Evolutionary conservation across 345 rosid genomes (phyloP), one percentile per base, ranked within the genome.

Genomic region (Rhodomyrtus tomentosa): DNA sequence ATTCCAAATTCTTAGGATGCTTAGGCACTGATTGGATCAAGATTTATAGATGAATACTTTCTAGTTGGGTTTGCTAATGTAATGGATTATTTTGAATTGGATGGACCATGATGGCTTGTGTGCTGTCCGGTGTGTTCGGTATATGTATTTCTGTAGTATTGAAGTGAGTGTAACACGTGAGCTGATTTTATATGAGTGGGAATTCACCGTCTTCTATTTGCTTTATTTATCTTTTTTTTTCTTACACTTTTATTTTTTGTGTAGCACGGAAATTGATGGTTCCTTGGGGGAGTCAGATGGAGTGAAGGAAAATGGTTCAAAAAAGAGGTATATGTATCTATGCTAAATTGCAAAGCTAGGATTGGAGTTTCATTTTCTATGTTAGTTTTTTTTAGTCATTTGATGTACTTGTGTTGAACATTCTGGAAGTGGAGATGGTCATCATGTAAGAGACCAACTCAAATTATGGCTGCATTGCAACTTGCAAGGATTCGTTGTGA

Each of bases 281-380:
- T 88, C 94, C 6, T 87, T 90, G 84, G 98, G 93, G 85, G 93
- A 96, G 83, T 92, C 93, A 49, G 95, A 95, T 82, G 90, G 88
- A 84, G 90, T 82, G 59, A 96, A 94, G 92, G 98, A 95, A 85
- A 88, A 89, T 87, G 91, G 92, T 84, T 92, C 96, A 53, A 95
- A 92, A 89, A 96, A 96, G 92, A 93, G 98, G 99, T 96, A 89
- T 80, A 10, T 85, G 62, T 74, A 40, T 25, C 81, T 86, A 27
- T 82, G 76, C 29, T 84, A 48, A 4, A 51, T 50, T 81, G 83
- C 40, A 27, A 52, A 50, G 29, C 2, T 5, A 36, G 36, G 25
- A 32, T 55, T 29, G 40, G 58, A 81, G 10, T 50, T 3, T 48
- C n/a, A 13, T 59, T 32, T 83, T 83, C 48, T 79, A 18, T 38